phyloP scores from a whole-genome alignment of 2,329 filamentous ascomycete genomes.

The Trematosphaeria pertusa region DNA sequence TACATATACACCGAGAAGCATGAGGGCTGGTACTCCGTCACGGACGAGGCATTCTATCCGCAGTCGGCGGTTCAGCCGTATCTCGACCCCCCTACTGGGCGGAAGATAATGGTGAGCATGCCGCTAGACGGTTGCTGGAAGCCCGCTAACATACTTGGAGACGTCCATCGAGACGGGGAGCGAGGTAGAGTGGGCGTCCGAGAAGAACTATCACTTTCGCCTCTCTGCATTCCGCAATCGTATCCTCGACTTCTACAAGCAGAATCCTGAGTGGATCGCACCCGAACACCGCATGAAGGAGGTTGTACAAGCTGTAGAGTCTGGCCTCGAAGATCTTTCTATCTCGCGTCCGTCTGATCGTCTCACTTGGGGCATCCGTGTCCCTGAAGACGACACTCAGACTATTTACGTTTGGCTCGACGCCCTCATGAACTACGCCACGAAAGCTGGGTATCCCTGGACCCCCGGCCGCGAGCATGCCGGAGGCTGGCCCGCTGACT shows the following conservation, averaged over 20 bases:
- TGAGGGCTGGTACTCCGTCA: constrained; percentile 95
- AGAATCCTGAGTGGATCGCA: constrained; percentile 79
- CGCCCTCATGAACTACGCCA: constrained; percentile 92
- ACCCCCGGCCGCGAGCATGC: constrained; percentile 67
- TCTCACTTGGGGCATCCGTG: constrained; percentile 85
- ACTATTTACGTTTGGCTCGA: constrained; percentile 99
- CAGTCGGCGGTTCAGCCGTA: constrained; percentile 74
- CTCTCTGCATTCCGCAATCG: constrained; percentile 82
- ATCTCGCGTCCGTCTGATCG: constrained; percentile 82
- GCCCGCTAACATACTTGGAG: constrained; percentile 40
- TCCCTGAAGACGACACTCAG: constrained; percentile 82
- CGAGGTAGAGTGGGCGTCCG: constrained; percentile 92
- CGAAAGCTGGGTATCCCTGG: constrained; percentile 86
- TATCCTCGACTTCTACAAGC: constrained; percentile 78
- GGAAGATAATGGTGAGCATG: constrained; percentile 72
- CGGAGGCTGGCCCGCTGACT: constrained; percentile 85
- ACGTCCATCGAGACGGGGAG: constrained; percentile 85
- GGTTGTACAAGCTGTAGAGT: constrained; percentile 76
- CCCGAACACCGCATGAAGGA: constrained; percentile 78
- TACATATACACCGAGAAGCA: constrained; percentile 87
- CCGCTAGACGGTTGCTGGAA: too few relatives aligned
- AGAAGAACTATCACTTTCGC: constrained; percentile 94
- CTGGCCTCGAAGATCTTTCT: constrained; percentile 84
- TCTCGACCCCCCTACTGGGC: constrained; percentile 80
- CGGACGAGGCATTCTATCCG: constrained; percentile 96